phyloP scores from a whole-genome alignment of 140 eudicot genomes.

The Ambrosia hybrid region DNA sequence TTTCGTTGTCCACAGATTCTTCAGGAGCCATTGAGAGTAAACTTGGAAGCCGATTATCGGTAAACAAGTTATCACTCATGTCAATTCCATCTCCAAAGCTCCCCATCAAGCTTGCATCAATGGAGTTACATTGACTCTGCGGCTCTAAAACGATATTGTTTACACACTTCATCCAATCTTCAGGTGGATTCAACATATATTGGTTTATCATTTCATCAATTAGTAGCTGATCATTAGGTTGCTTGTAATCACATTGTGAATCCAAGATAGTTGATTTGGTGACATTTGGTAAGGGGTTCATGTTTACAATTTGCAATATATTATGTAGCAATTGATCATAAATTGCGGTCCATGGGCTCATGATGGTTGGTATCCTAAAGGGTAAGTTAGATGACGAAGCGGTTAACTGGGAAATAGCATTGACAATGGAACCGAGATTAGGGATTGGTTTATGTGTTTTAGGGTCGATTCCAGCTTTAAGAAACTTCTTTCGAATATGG shows the following conservation, averaged over 20 bases:
- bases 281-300: constrained; percentile 27
- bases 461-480: constrained; percentile 48
- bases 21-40: constrained; percentile 32
- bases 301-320: constrained; percentile 28
- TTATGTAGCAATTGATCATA: constrained; percentile 36
- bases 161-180: constrained; percentile 33
- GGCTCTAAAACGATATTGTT: constrained; percentile 21
- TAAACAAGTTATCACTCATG: constrained; percentile 16
- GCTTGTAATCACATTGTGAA: constrained; percentile 17
- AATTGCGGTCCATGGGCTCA: constrained; percentile 27
- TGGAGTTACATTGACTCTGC: constrained; percentile 10
- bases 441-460: constrained; percentile 36
- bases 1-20: constrained; percentile 14
- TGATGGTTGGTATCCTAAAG: background rate
- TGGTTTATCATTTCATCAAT: constrained; percentile 27
- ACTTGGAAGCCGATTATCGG: constrained; percentile 34
- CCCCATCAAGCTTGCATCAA: constrained; percentile 25
- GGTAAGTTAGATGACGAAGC: constrained; percentile 23
- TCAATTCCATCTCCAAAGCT: constrained; percentile 31
- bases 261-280: constrained; percentile 25
- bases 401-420: constrained; percentile 21
- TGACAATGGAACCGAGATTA: constrained; percentile 8
- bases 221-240: constrained; percentile 18
- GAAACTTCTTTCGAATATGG: constrained; percentile 43
- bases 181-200: constrained; percentile 23